Conservation (phyloP, 2,329 filamentous ascomycete species). For the Fusarium musae region DNA sequence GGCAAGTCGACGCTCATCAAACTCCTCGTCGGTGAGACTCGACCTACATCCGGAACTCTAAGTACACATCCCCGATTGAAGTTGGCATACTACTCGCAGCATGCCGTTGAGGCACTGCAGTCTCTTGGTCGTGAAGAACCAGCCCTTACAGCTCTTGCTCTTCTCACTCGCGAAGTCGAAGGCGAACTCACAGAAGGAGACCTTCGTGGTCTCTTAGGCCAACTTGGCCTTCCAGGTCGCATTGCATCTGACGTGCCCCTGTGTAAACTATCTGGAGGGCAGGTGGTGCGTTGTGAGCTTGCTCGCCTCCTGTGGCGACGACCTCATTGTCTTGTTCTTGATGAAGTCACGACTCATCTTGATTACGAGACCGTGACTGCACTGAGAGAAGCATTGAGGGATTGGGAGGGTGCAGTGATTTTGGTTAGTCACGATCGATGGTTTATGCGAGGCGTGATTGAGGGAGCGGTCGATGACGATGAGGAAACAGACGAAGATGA, state of each 20-base stretch:
- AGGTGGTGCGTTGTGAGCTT: constrained; percentile 74
- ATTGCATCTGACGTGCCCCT: constrained; percentile 79
- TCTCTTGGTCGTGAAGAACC: constrained; percentile 60
- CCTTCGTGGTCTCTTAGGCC: constrained; percentile 72
- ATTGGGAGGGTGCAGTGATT: constrained; percentile 79
- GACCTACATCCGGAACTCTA: constrained; percentile 70
- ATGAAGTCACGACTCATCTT: constrained; percentile 87
- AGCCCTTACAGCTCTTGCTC: constrained; percentile 70
- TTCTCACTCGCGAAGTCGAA: constrained; percentile 67
- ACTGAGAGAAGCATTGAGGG: constrained; percentile 71
- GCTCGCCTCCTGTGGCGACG: constrained; percentile 74
- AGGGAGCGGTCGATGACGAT: constrained; percentile 52
- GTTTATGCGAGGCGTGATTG: constrained; percentile 77
- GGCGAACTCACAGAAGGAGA: constrained; percentile 72
- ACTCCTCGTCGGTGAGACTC: constrained; percentile 70
- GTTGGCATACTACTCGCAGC: constrained; percentile 83
- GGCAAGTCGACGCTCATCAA: constrained; percentile 85
- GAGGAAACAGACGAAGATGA: constrained; percentile 51
- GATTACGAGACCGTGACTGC: constrained; percentile 84
- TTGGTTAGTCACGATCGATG: constrained; percentile 86
- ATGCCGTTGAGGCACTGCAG: constrained; percentile 77
- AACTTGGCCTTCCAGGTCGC: constrained; percentile 76
- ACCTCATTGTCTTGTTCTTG: constrained; percentile 79
- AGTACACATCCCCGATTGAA: constrained; percentile 75
- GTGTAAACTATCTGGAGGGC: constrained; percentile 79